phyloP scores from a whole-genome alignment of 163 green algal genomes.

The Trebouxiophyceae sp. region DNA sequence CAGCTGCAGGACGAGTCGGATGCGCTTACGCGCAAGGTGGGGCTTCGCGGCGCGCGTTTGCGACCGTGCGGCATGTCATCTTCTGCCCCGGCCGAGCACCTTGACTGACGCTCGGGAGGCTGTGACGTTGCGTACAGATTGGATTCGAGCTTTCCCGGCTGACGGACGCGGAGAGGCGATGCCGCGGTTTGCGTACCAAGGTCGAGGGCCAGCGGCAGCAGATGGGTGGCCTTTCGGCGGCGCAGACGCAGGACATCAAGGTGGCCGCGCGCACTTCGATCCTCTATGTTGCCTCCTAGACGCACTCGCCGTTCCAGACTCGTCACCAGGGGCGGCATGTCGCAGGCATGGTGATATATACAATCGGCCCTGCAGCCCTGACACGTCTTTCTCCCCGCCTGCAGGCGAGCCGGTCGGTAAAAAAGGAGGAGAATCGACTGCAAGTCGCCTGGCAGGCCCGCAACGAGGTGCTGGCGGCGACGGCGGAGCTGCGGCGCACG shows the following conservation, averaged over 20 bases:
- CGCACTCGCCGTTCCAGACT: no score
- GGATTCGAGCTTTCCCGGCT: neutral
- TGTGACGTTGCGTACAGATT: neutral
- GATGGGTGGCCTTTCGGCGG: neutral
- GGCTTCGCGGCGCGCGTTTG: neutral
- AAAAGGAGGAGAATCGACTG: constrained; percentile 79
- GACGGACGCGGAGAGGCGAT: no score
- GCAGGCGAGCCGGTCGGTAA: constrained; percentile 67
- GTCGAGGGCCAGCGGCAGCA: neutral
- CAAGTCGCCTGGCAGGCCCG: constrained; percentile 76
- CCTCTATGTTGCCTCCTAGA: no score
- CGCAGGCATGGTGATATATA: neutral
- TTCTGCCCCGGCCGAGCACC: no score
- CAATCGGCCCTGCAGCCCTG: neutral
- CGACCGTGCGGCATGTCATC: neutral
- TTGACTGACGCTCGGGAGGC: neutral
- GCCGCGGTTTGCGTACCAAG: no score
- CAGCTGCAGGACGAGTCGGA: constrained; percentile 40
- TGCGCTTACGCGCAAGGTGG: constrained; percentile 30
- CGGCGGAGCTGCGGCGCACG: constrained; percentile 51
- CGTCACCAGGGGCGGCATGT: neutral
- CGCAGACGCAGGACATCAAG: no score
- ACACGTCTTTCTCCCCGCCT: constrained; percentile 4
- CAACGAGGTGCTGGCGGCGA: constrained; percentile 36
- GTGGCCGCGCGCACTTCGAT: no score